Conservation (phyloP, 441 rosid genomes). For the Gossypium aridum region DNA sequence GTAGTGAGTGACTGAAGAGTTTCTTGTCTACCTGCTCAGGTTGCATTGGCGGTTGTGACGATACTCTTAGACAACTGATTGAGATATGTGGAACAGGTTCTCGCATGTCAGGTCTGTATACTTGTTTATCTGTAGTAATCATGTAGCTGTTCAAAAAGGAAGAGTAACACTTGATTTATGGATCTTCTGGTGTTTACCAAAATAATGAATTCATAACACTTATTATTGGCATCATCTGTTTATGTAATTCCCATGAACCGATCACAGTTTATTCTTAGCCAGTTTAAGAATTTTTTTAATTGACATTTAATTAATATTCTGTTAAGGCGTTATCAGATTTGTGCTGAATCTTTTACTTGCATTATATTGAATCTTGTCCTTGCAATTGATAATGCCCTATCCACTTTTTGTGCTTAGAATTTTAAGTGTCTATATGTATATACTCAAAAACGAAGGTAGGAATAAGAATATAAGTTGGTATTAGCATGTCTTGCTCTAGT, state of each 20-base stretch:
- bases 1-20: conserved; percentile 4
- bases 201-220: neutral
- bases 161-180: neutral
- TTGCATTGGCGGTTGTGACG: conserved; percentile 95
- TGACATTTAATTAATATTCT: neutral
- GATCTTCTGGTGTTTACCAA: neutral
- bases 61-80: conserved; percentile 61
- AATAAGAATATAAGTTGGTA: neutral
- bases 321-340: neutral
- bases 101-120: conserved; percentile 62
- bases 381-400: neutral
- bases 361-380: conserved; percentile 3
- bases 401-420: neutral
- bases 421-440: neutral
- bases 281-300: neutral
- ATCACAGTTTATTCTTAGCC: neutral
- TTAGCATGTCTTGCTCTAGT: neutral
- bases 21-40: conserved; percentile 37
- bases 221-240: neutral
- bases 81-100: conserved; percentile 96
- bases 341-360: neutral
- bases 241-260: neutral
- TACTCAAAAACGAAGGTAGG: too few relatives aligned
- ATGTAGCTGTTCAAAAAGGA: neutral
- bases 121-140: neutral